Base-by-base conservation (phyloP, 2,329 filamentous ascomycete genomes). In the Xylariaceae sp. region DNA sequence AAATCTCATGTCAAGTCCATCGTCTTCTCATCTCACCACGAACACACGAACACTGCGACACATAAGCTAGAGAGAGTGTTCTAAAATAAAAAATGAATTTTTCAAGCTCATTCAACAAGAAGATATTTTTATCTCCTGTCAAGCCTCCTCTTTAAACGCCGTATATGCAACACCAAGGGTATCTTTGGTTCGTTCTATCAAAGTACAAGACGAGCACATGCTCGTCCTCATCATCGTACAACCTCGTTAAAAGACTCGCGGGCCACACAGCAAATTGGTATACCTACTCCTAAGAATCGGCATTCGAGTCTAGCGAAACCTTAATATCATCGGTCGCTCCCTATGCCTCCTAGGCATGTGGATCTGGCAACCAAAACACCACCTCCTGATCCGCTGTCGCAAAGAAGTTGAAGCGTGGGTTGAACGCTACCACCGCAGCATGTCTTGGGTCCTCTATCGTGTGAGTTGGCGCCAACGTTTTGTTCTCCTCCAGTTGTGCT, bases 351-450 rank as follows among this genome's bases (percentile, higher is more conserved):
- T 74, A 85, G 6, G 77, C 75, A 66, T 84, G 79, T 39, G 86
- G 83, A 71, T 92, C 89, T 1, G 90, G 90, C 31, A 91, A 74
- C 89, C 90, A 93, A 66, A 93, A 91, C 17, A 91, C 76, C 58
- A 92, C 78, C 51, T 97, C 92, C 69, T 89, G 89, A 67, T 98
- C 93, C 3, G 92, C 95, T 40, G 89, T 95, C 7, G 92, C 93
- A 65, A 98, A 83, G 78, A 97, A 87, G 74, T 98, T 97, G 74
- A 89, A 95, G 46, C 93, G 84, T 23, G 93, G 95, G 71, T 97
- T 98, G 73, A 92, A 95, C 19, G 90, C 91, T 37, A 96, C 81
- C 11, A 96, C 83, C 1, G 89, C 89, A 4, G 86, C 86, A 75
- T 85, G 87, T 71, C 80, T 86, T 77, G 83, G 84, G 65, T 88